Conservation (phyloP, 257 asterid species). For the Jacaranda mimosifolia region DNA sequence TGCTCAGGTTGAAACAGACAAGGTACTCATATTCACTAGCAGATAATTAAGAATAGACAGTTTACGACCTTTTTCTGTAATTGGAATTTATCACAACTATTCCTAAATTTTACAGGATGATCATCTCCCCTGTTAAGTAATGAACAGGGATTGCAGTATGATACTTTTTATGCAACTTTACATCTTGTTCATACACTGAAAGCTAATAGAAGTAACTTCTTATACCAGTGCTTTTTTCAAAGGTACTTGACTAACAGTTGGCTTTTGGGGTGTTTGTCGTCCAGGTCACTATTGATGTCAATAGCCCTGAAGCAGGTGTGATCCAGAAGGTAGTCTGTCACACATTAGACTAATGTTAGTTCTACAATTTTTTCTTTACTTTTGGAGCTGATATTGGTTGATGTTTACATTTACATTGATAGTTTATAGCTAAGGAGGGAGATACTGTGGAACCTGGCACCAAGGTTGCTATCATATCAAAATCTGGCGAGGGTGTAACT, state of each 20-base stretch:
- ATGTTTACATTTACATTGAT: constrained; percentile 23
- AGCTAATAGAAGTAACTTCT: constrained; percentile 8
- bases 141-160: constrained; percentile 1
- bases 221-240: constrained; percentile 9
- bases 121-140: constrained; percentile 22
- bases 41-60: neutral
- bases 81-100: neutral
- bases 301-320: constrained; percentile 98
- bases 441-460: constrained; percentile 96
- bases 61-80: neutral
- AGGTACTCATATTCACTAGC: constrained; percentile 55
- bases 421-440: constrained; percentile 93
- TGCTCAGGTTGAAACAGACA: constrained; percentile 98
- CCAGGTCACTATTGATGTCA: constrained; percentile 97
- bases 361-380: constrained; percentile 4
- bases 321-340: constrained; percentile 71
- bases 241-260: constrained; percentile 25
- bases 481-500: constrained; percentile 82
- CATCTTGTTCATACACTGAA: constrained; percentile 7
- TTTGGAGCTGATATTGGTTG: constrained; percentile 24
- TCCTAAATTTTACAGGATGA: constrained; percentile 16
- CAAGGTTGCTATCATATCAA: constrained; percentile 88
- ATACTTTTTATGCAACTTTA: constrained; percentile 8
- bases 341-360: neutral
- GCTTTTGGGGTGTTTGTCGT: constrained; percentile 30